Percentiles rank a stretch among this genome's conserved stretches.
Conservation (phyloP, 1,284 basidiomycete species). For the Trichosporon sp. region DNA sequence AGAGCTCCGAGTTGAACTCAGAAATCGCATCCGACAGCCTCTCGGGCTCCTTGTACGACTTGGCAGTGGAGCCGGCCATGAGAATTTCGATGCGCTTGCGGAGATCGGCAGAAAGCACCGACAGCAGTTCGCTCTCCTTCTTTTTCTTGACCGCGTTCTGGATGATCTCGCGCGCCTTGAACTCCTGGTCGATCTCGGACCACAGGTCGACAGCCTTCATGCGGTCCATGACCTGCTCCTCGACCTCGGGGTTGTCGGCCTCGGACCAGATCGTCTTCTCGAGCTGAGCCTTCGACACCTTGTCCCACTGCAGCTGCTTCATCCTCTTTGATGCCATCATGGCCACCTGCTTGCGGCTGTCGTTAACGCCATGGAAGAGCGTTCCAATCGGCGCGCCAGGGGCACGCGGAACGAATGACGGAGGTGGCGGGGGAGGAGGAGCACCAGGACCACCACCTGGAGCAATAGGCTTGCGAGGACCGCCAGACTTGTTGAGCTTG, state of each 20-base stretch:
- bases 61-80: conserved; percentile 71
- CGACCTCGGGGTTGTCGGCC: conserved; percentile 66
- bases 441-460: conserved; percentile 21
- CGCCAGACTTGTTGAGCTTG: conserved; percentile 41
- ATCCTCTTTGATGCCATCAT: conserved; percentile 86
- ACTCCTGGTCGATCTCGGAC: conserved; percentile 96
- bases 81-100: conserved; percentile 91
- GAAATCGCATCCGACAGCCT: conserved; percentile 79
- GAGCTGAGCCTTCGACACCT: conserved; percentile 76
- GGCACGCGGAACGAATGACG: conserved; percentile 40
- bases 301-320: conserved; percentile 99
- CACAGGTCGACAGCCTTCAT: conserved; percentile 83
- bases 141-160: conserved; percentile 63
- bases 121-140: conserved; percentile 78
- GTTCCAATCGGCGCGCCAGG: conserved; percentile 48
- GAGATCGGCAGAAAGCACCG: conserved; percentile 85
- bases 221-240: conserved; percentile 75
- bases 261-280: conserved; percentile 85
- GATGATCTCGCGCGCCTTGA: conserved; percentile 93
- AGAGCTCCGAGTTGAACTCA: conserved; percentile 80
- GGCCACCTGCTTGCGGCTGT: conserved; percentile 76
- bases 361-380: conserved; percentile 46
- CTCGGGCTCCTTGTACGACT: conserved; percentile 72
- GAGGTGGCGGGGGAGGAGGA: conserved; percentile 26
- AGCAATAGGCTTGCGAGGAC: conserved; percentile 24